Evolutionary conservation across 2,329 filamentous ascomycete species (phyloP), one percentile per base, ranked within the genome.

Genomic region (Sclerotinia trifoliorum): DNA sequence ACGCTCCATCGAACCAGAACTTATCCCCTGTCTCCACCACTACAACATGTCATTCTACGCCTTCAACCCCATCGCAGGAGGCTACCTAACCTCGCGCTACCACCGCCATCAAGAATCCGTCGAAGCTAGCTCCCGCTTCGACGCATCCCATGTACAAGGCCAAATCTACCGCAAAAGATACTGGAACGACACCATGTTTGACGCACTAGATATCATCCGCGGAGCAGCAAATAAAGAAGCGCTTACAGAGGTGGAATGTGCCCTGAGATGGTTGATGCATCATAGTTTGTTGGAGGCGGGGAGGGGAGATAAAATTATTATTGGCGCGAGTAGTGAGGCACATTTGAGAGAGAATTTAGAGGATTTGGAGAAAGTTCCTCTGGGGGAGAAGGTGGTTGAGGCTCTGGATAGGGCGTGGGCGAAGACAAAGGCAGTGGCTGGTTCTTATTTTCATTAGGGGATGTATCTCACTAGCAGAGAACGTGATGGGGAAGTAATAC

Each of bases 191-290:
- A 79, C 82, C 0, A 87, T 83, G 2, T 89, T 89, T 73, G 83
- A 88, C 65, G 90, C 92, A 2, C 80, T 95, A 48, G 81, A 84
- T 69, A 79, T 89, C 57, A 85, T 94, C 71, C 89, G 93, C 79
- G 81, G 83, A 6, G 90, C 88, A 0, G 84, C 87, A 1, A 80
- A 87, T 73, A 89, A 90, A 79, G 84, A 92, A 75, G 85, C 84
- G 1, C 77, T 94, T 71, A 88, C 86, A 2, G 79, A 92, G 77
- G 84, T 93, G 55, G 92, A 95, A 80, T 88, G 85, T n/a, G 91
- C 90, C 0, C 81, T 94, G 75, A 83, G 91, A 61, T 94, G 91
- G 90, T 78, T 84, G 66, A 84, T 86, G 52, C 89, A 94, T 77
- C 91, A 94, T 79, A 90, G 88, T 6, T 79, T 81, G 68, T 80